Evolutionary conservation across 768 basidiomycete species (phyloP), one percentile per base, ranked within the genome.

Genomic region (Agaricus subrufescens): DNA sequence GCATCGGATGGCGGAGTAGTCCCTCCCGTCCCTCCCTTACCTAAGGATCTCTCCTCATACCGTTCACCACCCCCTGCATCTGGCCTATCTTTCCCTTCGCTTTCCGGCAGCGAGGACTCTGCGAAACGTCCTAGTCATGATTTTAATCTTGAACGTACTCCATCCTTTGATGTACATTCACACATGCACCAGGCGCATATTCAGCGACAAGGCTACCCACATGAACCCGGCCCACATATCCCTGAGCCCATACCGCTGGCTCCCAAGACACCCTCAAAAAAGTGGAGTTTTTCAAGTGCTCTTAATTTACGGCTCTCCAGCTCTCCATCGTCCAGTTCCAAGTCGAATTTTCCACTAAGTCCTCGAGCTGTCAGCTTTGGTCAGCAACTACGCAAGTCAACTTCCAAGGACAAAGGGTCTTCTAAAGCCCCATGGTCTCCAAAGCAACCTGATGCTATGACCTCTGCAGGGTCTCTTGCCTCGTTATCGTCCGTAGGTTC

Each of bases 231-330:
- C 71, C 73, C 53, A 73, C 71, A 56, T 72, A 78, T 52, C 75
- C 76, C 51, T 70, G 53, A 56, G 9, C 50, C 58, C 12, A 29
- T 11, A 12, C 76, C 84, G 40, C 65, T 73, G 14, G 73, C 78
- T 43, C 73, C 78, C 50, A 90, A 89, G 73, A 89, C 89, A 2
- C 91, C 92, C 34, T 91, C 89, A n/a, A 94, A 94, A 80, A 95
- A 95, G 70, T 95, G 93, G 93, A 94, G 92, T 67, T 89, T 95
- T 68, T 89, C 90, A n/a, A 87, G 81, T 60, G 90, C 89, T 25
- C 73, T 94, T 3, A 91, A 89, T 61, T 79, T 89, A 68, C 90
- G 82, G 66, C 70, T 91, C 50, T 80, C 85, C 12, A 80, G 80
- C 56, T 86, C 84, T 27, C 84, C 87, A 48, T 85, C 85, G 19